Evolutionary conservation across 2,329 filamentous ascomycete genomes (phyloP).

Genomic region (Botrytis deweyae): DNA sequence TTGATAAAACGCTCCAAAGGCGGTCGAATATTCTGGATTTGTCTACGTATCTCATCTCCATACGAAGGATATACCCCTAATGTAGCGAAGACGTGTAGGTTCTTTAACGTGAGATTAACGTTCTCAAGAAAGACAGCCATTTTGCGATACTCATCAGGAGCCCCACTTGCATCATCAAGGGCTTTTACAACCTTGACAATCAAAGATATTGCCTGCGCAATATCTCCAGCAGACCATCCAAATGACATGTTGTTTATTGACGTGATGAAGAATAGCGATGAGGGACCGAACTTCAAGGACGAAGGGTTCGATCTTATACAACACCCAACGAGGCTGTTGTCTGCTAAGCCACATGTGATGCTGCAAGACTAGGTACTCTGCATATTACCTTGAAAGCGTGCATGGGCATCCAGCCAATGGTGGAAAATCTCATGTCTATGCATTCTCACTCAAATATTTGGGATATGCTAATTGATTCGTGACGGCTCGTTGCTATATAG

Average conservation of each 20-base stretch:
- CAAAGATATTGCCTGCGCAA: conserved; percentile 17
- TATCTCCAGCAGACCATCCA: conserved; percentile 25
- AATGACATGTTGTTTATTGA: conserved; percentile 20
- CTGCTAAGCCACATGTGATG: not conserved
- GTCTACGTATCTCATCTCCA: not conserved
- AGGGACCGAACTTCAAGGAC: not conserved
- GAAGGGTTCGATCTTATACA: not conserved
- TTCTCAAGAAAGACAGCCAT: not conserved
- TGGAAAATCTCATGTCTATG: too few relatives aligned
- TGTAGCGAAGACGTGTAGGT: not conserved
- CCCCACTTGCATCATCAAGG: conserved; percentile 15
- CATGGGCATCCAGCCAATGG: not conserved
- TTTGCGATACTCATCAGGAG: conserved; percentile 4
- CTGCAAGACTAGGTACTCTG: not conserved
- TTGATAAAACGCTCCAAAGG: not conserved
- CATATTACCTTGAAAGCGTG: not conserved
- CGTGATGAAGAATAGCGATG: not conserved
- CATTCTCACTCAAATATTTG: not conserved
- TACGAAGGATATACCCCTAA: not conserved
- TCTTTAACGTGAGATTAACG: not conserved
- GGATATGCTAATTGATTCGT: not conserved
- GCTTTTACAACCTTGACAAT: conserved; percentile 19
- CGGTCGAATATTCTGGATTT: not conserved
- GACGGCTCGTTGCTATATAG: not conserved
- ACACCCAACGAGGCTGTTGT: not conserved